Percentiles rank a stretch among this genome's conserved stretches.
Evolutionary conservation across 1,139 yeast genomes (phyloP).

Genomic region (Kurtzmaniella quercitrusa): DNA sequence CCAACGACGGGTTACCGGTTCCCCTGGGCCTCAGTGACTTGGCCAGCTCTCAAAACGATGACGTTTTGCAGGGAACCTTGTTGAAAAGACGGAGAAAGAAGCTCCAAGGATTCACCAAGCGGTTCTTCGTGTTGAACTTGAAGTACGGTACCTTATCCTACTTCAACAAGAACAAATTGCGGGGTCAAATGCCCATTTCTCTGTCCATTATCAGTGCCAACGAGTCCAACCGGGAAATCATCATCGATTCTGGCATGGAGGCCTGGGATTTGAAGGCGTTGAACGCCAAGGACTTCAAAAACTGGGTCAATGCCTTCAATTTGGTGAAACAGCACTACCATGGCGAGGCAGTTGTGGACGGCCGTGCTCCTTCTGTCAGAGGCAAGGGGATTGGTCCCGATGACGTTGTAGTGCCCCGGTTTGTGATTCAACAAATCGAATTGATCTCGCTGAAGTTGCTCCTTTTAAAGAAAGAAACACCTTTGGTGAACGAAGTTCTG

Average conservation of each 20-base stretch:
- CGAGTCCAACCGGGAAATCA: slow-evolving; percentile 60
- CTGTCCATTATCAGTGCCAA: slow-evolving; percentile 80
- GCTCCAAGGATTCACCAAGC: slow-evolving; percentile 76
- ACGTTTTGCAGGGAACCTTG: slow-evolving; percentile 67
- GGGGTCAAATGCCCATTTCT: slow-evolving; percentile 90
- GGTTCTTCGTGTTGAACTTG: slow-evolving; percentile 80
- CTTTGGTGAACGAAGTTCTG: slow-evolving; percentile 10
- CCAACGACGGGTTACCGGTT: background rate
- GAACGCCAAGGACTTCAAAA: slow-evolving; percentile 59
- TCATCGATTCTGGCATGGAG: slow-evolving; percentile 93
- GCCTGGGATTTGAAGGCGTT: slow-evolving; percentile 83
- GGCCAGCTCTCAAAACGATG: slow-evolving; percentile 48
- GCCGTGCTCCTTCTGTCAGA: background rate
- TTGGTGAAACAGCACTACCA: slow-evolving; percentile 29
- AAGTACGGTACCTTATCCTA: slow-evolving; percentile 81
- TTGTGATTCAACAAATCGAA: slow-evolving; percentile 14
- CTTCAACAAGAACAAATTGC: slow-evolving; percentile 68
- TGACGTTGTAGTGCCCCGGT: background rate
- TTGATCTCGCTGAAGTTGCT: slow-evolving; percentile 19
- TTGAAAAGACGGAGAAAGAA: slow-evolving; percentile 74
- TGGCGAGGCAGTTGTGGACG: slow-evolving; percentile 10
- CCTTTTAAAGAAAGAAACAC: slow-evolving; percentile 15
- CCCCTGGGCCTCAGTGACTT: slow-evolving; percentile 11
- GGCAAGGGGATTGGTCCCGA: slow-evolving; percentile 2
- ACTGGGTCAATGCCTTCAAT: slow-evolving; percentile 81